Evolutionary conservation across 805 yeast species (phyloP).

Genomic region (Tetrapisispora taiwanensis): DNA sequence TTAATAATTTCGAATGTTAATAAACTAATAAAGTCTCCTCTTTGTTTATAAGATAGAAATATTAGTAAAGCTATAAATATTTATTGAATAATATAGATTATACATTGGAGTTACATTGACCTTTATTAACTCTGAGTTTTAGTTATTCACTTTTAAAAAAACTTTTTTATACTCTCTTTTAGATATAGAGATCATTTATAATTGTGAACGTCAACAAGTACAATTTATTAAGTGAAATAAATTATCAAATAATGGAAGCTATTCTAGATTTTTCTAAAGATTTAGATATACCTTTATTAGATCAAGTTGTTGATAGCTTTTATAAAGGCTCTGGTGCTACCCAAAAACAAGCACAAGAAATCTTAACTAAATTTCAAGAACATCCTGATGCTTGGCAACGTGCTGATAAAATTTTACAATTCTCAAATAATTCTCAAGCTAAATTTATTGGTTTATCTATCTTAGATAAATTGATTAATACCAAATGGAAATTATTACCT

Average conservation of each 20-base stretch:
- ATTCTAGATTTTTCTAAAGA: slow-evolving; percentile 81
- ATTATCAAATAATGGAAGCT: slow-evolving; percentile 55
- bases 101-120: too few relatives aligned
- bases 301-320: slow-evolving; percentile 75
- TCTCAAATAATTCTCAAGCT: slow-evolving; percentile 69
- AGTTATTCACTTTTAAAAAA: too few relatives aligned
- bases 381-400: slow-evolving; percentile 94
- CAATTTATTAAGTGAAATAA: too few relatives aligned
- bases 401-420: slow-evolving; percentile 80
- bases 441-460: slow-evolving; percentile 88
- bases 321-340: slow-evolving; percentile 64
- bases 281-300: slow-evolving; percentile 68
- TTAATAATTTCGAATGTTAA: not conserved
- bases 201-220: too few relatives aligned
- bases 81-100: too few relatives aligned
- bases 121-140: too few relatives aligned
- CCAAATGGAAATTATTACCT: slow-evolving; percentile 90
- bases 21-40: not conserved
- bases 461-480: slow-evolving; percentile 78
- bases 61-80: too few relatives aligned
- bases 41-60: too few relatives aligned
- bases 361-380: slow-evolving; percentile 76
- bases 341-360: slow-evolving; percentile 60
- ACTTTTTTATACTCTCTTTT: too few relatives aligned
- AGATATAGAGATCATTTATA: too few relatives aligned